A percentile compares a stretch with the other conserved stretches of the same genome.
Conservation (phyloP, 306 rosid species). For the Trichosanthes cucumerina region DNA sequence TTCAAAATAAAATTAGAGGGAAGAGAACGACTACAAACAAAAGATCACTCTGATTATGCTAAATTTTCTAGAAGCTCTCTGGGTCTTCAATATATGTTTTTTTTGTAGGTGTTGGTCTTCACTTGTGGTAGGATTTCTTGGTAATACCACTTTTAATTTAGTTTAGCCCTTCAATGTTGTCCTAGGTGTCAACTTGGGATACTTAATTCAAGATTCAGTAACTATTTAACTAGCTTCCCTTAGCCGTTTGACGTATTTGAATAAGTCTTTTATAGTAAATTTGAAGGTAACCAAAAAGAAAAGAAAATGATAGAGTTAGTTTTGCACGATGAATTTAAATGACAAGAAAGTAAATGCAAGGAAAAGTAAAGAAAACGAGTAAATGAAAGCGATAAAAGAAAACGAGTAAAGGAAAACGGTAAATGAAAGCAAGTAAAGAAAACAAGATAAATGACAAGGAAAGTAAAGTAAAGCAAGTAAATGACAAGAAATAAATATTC, state of each 20-base stretch:
- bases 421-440: no score
- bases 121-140: background rate
- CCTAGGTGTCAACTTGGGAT: background rate
- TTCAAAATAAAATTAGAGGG: background rate
- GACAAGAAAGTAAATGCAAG: no score
- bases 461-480: no score
- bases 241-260: background rate
- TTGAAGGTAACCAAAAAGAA: no score
- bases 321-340: no score
- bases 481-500: no score
- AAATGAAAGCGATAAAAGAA: no score
- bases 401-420: no score
- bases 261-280: no score
- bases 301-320: no score
- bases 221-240: background rate
- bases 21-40: slow-evolving; percentile 2
- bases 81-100: background rate
- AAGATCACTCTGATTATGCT: background rate
- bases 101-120: background rate
- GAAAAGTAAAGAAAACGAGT: no score
- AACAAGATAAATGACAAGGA: no score
- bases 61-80: background rate
- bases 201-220: background rate
- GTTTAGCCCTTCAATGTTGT: background rate
- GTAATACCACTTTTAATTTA: background rate